Evolutionary conservation across 805 yeast species (phyloP).

Genomic region (Blastobotrys attinorum): DNA sequence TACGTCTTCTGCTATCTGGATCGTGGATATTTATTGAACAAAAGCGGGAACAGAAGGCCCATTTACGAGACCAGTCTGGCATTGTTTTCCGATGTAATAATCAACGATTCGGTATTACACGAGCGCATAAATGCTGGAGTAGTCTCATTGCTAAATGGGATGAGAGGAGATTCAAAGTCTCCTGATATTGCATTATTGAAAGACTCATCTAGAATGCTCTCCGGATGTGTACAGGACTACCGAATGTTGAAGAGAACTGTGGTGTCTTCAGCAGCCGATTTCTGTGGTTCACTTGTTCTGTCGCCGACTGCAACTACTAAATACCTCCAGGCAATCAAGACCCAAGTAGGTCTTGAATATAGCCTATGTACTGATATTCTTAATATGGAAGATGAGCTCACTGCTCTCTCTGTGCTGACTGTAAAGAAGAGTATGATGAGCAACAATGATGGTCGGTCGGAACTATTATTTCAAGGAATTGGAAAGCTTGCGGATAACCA

Average conservation of each 20-base stretch:
- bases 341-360: neutral
- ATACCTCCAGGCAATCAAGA: neutral
- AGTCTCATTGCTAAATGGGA: neutral
- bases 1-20: constrained; percentile 27
- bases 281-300: neutral
- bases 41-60: constrained; percentile 9
- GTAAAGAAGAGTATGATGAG: neutral
- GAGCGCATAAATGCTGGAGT: neutral
- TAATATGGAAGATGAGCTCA: neutral
- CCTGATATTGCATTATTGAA: neutral
- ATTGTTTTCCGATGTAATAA: constrained; percentile 8
- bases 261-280: neutral
- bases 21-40: constrained; percentile 20
- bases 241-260: neutral
- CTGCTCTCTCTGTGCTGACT: neutral
- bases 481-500: neutral
- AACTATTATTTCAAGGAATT: neutral
- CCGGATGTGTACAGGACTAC: neutral
- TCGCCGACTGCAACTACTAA: neutral
- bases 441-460: neutral
- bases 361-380: neutral
- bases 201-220: neutral
- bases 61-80: constrained; percentile 14
- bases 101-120: neutral
- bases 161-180: neutral